Evolutionary conservation across 352 stramenopile genomes (phyloP), one percentile per base, ranked within the genome.

Genomic region (Halophytophthora batemanensis): DNA sequence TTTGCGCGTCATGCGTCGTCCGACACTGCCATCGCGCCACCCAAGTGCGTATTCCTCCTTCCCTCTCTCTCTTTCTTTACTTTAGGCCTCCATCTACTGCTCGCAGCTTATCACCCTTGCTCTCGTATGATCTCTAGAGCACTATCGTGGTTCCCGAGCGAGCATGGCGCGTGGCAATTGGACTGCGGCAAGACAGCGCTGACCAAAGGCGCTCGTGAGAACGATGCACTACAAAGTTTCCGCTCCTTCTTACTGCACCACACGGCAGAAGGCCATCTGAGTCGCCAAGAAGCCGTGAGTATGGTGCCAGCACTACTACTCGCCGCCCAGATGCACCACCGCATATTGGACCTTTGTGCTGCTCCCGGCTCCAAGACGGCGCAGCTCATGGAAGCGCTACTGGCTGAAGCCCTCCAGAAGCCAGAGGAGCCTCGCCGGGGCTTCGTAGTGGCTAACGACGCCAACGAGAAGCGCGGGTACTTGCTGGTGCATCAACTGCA

Each of bases 351-450:
- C 34, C 62, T 93, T 57, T 90, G 81, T 49, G 96, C 97, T 10
- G 96, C 97, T 6, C 97, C 97, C 1, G 97, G 97, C 17, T 98
- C 87, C 45, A 99, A 99, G 70, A 99, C 97, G n/a, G 91, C 86
- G 43, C 97, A 99, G 61, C 77, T 99, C 18, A 86, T 99, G 45
- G 97, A 97, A 48, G 67, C 82, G 22, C 60, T 92, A 19, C 36
- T 58, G 25, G 25, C 25, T 8, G 25, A 31, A 8, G 25, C 15
- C 48, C 52, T 14, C 25, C 53, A 0, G 35, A 38, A n/a, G 28
- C 39, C 1, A 2, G 11, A 1, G 52, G 38, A 1, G 18, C 66
- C 12, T 41, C 75, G 3, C 36, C 66, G n/a, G 23, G 82, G 95
- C n/a, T 90, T 96, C 50, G 90, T 98, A 19, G 75, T 98, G 38